Evolutionary conservation across 306 rosid genomes (phyloP), one percentile per base, ranked within the genome.

Genomic region (Gastrolobium bilobum): DNA sequence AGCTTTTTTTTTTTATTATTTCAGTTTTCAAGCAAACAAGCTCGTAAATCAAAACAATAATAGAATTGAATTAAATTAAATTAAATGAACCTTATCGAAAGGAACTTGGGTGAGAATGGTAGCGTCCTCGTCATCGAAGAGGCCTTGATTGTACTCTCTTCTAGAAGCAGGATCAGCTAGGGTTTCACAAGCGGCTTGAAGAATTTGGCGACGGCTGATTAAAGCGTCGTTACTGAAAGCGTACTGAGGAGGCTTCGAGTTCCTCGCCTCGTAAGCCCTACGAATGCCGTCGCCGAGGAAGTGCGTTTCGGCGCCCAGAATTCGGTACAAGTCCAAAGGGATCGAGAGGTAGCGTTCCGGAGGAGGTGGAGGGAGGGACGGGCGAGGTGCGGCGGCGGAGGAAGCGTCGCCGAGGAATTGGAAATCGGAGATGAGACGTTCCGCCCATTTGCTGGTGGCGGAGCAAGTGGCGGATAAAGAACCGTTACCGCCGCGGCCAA

Each of bases 371-470:
- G 84, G 81, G 3, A 76, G 61, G 26, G 89, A 7, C 40, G 85
- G 94, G 64, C 80, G 82, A 42, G 89, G 83, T 60, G 91, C 86
- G 37, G 88, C 39, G 71, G 90, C 46, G 4, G 96, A 73, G 47
- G 91, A 76, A 8, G 93, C 61, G 79, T 93, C 99, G 52, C 90
- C 92, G 84, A 87, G 82, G 87, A 95, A 93, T 46, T 95, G 97
- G 76, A 95, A 95, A 57, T 95, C 99, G 68, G 96, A 86, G 26
- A 95, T 90, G 63, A 95, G 92, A 10, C 97, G 98, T 10, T 95
- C 98, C 7, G 99, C 97, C 99, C 98, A 93, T 88, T 87, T 91
- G 80, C 93, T 91, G 86, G 98, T 90, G 86, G 99, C 94, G 79
- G 89, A 88, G 85, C 80, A 85, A 6, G 74, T 67, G 71, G 80